phyloP scores from a whole-genome alignment of 1,284 basidiomycete genomes.

The Pisolithus thermaeus region DNA sequence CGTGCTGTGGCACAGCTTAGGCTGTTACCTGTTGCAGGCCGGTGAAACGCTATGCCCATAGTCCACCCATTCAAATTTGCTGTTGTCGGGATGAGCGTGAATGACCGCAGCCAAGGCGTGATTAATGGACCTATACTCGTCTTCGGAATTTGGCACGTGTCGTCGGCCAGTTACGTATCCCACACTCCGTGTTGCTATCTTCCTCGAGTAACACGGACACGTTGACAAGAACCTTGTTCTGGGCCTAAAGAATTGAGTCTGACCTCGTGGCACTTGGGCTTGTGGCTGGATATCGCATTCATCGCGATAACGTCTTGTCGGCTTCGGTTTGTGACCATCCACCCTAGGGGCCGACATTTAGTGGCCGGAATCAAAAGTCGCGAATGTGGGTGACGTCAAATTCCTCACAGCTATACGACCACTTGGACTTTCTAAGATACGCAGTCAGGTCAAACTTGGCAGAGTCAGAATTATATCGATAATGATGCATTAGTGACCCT shows the following conservation, averaged over 20 bases:
- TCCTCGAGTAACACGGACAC: constrained; percentile 4
- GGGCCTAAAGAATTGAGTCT: constrained; percentile 23
- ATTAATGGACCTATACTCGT: constrained; percentile 13
- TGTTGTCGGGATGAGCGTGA: constrained; percentile 8
- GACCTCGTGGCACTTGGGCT: constrained; percentile 19
- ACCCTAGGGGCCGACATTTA: constrained; percentile 4
- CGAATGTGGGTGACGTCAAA: constrained; percentile 20
- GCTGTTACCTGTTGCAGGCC: not conserved
- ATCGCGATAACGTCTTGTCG: constrained; percentile 21
- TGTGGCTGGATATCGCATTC: constrained; percentile 12
- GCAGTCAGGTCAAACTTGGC: constrained; percentile 17
- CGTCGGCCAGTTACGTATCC: constrained; percentile 18
- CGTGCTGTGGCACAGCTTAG: not conserved
- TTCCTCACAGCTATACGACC: constrained; percentile 8
- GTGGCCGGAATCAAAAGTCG: constrained; percentile 8
- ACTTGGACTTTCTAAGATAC: constrained; percentile 18
- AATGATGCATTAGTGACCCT: constrained; percentile 14
- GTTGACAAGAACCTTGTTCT: constrained; percentile 20
- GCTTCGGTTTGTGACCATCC: constrained; percentile 2
- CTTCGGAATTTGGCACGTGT: constrained; percentile 25
- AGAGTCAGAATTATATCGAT: constrained; percentile 21
- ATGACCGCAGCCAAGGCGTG: constrained; percentile 11
- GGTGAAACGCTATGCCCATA: not conserved
- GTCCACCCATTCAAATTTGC: not conserved
- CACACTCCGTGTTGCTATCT: not conserved